Evolutionary conservation across 2,329 filamentous ascomycete species (phyloP).

Genomic region (Decorospora gaudefroyi): DNA sequence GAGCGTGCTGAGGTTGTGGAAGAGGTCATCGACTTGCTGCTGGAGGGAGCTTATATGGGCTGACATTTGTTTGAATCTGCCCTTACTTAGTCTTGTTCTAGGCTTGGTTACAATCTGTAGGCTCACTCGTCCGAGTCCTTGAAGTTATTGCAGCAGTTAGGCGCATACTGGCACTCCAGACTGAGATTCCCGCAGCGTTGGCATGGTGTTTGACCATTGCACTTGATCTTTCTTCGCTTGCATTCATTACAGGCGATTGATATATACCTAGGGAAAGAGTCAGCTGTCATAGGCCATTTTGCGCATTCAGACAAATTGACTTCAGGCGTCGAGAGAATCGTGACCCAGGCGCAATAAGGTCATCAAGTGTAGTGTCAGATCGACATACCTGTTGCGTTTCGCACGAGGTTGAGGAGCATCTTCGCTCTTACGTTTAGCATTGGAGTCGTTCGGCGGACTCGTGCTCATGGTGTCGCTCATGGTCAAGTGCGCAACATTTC

Average conservation of each 20-base stretch:
- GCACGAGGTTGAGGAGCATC: constrained; percentile 57
- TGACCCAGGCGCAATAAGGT: no score
- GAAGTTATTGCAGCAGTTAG: constrained; percentile 77
- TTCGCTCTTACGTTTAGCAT: constrained; percentile 52
- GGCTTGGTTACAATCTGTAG: neutral
- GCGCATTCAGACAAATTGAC: neutral
- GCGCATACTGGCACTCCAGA: constrained; percentile 67
- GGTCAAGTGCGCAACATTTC: constrained; percentile 14
- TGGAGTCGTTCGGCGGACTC: constrained; percentile 38
- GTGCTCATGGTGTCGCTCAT: constrained; percentile 45
- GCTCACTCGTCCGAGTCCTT: constrained; percentile 74
- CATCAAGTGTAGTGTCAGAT: no score
- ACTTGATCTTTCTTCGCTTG: constrained; percentile 70
- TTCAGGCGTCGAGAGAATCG: no score
- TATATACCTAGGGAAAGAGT: no score
- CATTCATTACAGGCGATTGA: constrained; percentile 70
- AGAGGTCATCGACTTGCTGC: constrained; percentile 80
- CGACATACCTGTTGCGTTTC: no score
- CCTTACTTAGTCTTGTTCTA: constrained; percentile 9
- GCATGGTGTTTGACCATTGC: constrained; percentile 68
- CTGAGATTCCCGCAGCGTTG: constrained; percentile 67
- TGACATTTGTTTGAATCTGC: constrained; percentile 75
- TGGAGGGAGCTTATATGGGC: constrained; percentile 75
- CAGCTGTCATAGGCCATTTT: neutral
- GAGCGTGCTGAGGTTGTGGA: constrained; percentile 70